phyloP scores from a whole-genome alignment of 495 filamentous ascomycete species.

The Penicillium nucicola region DNA sequence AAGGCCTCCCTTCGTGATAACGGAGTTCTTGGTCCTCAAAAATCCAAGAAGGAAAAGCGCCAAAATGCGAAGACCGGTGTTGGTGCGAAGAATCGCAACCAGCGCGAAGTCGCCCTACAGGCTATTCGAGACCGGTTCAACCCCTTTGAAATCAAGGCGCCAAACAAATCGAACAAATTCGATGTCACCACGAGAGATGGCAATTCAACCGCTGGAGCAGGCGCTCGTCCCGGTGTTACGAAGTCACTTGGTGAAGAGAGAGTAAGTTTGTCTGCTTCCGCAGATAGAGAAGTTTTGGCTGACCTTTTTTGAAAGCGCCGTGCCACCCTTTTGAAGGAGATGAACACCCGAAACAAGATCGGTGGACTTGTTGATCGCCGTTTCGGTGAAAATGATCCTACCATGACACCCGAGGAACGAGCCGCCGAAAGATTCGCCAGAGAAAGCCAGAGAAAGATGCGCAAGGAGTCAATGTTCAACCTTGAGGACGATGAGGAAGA shows the following conservation, averaged over 20 bases:
- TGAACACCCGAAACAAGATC: conserved; percentile 81
- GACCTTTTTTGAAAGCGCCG: conserved; percentile 52
- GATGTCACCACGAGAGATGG: conserved; percentile 60
- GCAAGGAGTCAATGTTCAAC: conserved; percentile 78
- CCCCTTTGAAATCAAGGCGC: conserved; percentile 86
- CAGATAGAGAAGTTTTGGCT: background rate
- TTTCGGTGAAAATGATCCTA: conserved; percentile 93
- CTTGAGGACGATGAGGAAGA: conserved; percentile 78
- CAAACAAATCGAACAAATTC: conserved; percentile 68
- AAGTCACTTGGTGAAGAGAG: conserved; percentile 86
- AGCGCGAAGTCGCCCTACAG: conserved; percentile 69
- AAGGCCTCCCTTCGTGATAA: conserved; percentile 85
- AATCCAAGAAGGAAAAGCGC: conserved; percentile 88
- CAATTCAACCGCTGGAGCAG: conserved; percentile 46
- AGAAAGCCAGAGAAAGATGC: conserved; percentile 72
- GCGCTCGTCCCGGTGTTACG: conserved; percentile 70
- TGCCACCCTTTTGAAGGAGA: conserved; percentile 77
- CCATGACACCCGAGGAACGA: conserved; percentile 90
- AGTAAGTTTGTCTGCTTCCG: conserved; percentile 45
- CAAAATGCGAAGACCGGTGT: conserved; percentile 63
- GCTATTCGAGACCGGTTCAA: conserved; percentile 93
- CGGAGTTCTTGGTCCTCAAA: conserved; percentile 81
- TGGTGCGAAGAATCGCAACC: conserved; percentile 61
- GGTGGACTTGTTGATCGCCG: conserved; percentile 90
- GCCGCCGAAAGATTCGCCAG: conserved; percentile 85